A percentile compares a stretch with the other conserved stretches of the same genome.
These are phyloP conservation scores for Akanthomyces uredinophilus DNA, from an alignment of 2,329 filamentous ascomycete species.

Conservation along the genomic window DNA sequence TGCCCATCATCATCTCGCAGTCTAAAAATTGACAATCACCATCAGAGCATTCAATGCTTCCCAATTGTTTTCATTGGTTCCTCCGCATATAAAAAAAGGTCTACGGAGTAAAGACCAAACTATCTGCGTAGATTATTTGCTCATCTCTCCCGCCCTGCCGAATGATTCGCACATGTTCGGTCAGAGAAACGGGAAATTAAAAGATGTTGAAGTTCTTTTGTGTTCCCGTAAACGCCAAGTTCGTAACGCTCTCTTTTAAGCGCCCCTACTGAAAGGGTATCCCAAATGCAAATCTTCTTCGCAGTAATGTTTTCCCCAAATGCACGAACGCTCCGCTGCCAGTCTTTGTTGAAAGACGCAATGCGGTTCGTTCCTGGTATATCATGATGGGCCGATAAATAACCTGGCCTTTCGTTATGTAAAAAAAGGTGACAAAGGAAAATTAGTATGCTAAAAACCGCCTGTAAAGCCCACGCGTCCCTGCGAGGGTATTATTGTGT, in stretches of 20 bases:
- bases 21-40: not conserved
- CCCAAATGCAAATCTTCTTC: slow-evolving; percentile 36
- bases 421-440: slow-evolving; percentile 24
- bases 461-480: slow-evolving; percentile 24
- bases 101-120: not conserved
- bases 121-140: slow-evolving; percentile 9
- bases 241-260: slow-evolving; percentile 25
- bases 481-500: slow-evolving; percentile 22
- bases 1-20: not conserved
- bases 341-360: slow-evolving; percentile 47
- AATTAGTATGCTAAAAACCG: slow-evolving; percentile 30
- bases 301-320: slow-evolving; percentile 26
- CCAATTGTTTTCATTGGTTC: slow-evolving; percentile 8
- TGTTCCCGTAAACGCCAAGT: slow-evolving; percentile 37
- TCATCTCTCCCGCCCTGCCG: slow-evolving; percentile 23
- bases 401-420: slow-evolving; percentile 12
- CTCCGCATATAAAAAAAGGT: not conserved
- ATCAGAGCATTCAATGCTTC: not conserved
- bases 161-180: slow-evolving; percentile 32
- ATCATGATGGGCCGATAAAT: slow-evolving; percentile 22
- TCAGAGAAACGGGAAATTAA: slow-evolving; percentile 28
- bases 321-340: slow-evolving; percentile 30
- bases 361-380: slow-evolving; percentile 31
- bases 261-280: slow-evolving; percentile 31
- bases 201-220: slow-evolving; percentile 47